Evolutionary conservation across 768 basidiomycete genomes (phyloP).

Genomic region (Tulasnella sp.): DNA sequence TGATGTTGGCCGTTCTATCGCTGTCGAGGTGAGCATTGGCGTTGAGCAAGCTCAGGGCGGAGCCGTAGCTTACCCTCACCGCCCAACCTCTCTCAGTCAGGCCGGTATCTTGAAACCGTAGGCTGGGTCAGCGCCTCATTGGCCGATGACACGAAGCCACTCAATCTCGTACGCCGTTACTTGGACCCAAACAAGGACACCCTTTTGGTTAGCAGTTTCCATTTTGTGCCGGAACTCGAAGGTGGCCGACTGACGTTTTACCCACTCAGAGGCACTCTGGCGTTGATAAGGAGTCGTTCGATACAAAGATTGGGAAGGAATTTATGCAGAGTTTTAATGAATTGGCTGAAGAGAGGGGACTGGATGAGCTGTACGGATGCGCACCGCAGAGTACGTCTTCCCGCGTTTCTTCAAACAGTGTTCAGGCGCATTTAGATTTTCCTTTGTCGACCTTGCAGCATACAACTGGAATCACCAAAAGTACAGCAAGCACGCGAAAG

Average conservation of each 20-base stretch:
- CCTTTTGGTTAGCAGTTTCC: background rate
- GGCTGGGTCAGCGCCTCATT: conserved; percentile 14
- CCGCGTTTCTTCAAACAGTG: background rate
- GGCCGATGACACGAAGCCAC: background rate
- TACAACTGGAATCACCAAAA: conserved; percentile 1
- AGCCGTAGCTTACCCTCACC: background rate
- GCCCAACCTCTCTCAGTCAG: background rate
- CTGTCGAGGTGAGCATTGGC: background rate
- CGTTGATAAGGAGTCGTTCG: background rate
- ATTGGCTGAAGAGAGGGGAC: background rate
- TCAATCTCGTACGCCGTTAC: conserved; percentile 1
- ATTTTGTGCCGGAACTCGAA: background rate
- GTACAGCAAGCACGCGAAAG: background rate
- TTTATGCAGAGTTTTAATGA: background rate
- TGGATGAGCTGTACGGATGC: conserved; percentile 7
- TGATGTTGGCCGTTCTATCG: background rate
- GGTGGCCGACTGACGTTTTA: background rate
- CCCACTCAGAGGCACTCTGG: background rate
- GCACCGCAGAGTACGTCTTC: background rate
- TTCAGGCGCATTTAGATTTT: background rate
- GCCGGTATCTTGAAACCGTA: conserved; percentile 19
- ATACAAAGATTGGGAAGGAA: background rate
- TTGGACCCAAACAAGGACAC: conserved; percentile 15
- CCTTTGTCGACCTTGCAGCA: background rate
- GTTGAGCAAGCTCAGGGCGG: background rate